Evolutionary conservation across 2,329 filamentous ascomycete genomes (phyloP).

Genomic region (Cucurbitaria berberidis): DNA sequence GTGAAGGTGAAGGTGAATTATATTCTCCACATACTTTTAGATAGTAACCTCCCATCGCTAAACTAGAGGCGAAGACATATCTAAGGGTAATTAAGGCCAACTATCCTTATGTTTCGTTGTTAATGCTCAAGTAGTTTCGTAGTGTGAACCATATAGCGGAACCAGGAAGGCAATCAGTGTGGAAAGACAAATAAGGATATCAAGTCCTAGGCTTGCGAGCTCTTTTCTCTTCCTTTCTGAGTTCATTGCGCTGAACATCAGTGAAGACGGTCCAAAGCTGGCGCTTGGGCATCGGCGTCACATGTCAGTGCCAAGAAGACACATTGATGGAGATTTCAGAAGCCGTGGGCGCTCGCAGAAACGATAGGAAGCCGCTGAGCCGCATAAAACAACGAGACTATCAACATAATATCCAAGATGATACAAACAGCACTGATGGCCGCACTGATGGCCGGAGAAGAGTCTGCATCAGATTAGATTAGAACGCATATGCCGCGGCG

Average conservation of each 20-base stretch:
- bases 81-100: no score
- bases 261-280: background rate
- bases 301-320: background rate
- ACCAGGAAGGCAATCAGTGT: no score
- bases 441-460: background rate
- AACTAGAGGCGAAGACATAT: background rate
- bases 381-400: background rate
- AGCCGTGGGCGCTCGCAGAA: background rate
- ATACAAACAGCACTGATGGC: background rate
- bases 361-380: background rate
- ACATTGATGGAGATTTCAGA: background rate
- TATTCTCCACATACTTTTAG: no score
- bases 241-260: background rate
- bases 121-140: no score
- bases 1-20: slow-evolving; percentile 6
- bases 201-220: no score
- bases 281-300: background rate
- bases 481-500: slow-evolving; percentile 16
- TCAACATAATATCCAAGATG: background rate
- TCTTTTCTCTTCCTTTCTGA: background rate
- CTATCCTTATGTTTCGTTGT: background rate
- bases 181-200: no score
- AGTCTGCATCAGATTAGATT: slow-evolving; percentile 18
- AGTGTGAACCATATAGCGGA: no score
- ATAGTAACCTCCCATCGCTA: background rate